A percentile compares a stretch with the other conserved stretches of the same genome.
These are phyloP conservation scores for Micractinium sp. DNA, from an alignment of 139 green algal genomes.

Conservation along the genomic window DNA sequence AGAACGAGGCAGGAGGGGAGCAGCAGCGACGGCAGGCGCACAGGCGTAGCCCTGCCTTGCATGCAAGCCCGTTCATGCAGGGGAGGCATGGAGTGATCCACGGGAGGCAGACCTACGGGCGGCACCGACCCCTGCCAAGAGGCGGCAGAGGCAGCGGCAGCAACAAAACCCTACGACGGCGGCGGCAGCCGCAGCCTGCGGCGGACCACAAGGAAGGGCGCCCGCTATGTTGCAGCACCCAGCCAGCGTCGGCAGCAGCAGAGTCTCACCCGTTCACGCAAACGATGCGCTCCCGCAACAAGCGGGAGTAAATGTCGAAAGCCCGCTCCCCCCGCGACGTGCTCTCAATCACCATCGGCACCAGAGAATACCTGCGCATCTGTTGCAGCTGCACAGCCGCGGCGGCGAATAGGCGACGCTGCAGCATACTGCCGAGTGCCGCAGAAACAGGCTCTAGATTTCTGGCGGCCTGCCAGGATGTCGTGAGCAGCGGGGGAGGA, in stretches of 20 bases:
- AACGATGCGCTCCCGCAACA: constrained; percentile 93
- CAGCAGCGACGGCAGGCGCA: background rate
- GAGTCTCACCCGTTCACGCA: constrained; percentile 67
- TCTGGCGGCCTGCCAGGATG: too few species aligned
- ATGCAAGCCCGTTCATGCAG: too few species aligned
- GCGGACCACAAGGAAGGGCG: too few species aligned
- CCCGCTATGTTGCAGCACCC: background rate
- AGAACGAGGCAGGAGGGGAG: too few species aligned
- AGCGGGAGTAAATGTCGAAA: constrained; percentile 94
- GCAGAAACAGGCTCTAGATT: background rate
- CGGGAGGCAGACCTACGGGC: too few species aligned
- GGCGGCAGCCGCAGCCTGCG: too few species aligned
- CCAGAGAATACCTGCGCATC: background rate
- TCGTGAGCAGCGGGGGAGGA: too few species aligned
- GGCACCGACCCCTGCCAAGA: background rate
- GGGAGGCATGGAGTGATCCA: too few species aligned
- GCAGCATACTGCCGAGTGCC: background rate
- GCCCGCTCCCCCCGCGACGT: constrained; percentile 76
- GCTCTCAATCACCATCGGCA: constrained; percentile 77
- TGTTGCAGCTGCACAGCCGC: background rate
- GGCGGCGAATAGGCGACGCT: background rate
- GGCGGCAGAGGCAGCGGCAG: background rate
- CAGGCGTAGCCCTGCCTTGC: background rate
- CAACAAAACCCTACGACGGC: background rate
- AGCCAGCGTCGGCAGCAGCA: background rate